These are phyloP conservation scores for Aspergillus candidus DNA, from an alignment of 2,329 filamentous ascomycete genomes.

Conservation along the genomic window DNA sequence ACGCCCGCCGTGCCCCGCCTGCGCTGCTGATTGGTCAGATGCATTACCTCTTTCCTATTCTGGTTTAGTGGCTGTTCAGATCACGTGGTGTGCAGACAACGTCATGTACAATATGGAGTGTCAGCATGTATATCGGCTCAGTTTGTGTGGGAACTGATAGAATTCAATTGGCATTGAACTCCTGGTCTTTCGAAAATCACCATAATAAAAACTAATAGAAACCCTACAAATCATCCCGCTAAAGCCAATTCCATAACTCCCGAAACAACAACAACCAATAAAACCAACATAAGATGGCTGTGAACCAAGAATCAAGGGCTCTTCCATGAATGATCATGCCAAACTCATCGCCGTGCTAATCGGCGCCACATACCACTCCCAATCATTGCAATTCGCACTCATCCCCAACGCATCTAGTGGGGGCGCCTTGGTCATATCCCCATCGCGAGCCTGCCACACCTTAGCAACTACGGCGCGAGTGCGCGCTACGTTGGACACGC, in stretches of 20 bases:
- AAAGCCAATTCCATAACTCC: no score
- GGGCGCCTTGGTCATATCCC: constrained; percentile 22
- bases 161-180: background rate
- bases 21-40: background rate
- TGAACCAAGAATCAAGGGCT: no score
- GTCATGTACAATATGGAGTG: no score
- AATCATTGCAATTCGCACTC: constrained; percentile 31
- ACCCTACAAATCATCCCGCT: no score
- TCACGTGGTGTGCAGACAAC: no score
- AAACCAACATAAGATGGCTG: no score
- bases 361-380: constrained; percentile 39
- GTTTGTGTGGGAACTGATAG: no score
- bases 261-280: no score
- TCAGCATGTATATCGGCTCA: no score
- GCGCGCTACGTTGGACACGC: constrained; percentile 40
- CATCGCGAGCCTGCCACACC: constrained; percentile 44
- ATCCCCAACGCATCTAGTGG: constrained; percentile 10
- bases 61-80: no score
- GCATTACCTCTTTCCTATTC: no score
- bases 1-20: background rate
- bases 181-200: background rate
- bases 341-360: constrained; percentile 39
- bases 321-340: constrained; percentile 21
- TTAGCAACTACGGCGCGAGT: constrained; percentile 44
- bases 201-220: no score